Evolutionary conservation across 2,329 filamentous ascomycete species (phyloP), one percentile per base, ranked within the genome.

Genomic region (Trichoderma brevicompactum): DNA sequence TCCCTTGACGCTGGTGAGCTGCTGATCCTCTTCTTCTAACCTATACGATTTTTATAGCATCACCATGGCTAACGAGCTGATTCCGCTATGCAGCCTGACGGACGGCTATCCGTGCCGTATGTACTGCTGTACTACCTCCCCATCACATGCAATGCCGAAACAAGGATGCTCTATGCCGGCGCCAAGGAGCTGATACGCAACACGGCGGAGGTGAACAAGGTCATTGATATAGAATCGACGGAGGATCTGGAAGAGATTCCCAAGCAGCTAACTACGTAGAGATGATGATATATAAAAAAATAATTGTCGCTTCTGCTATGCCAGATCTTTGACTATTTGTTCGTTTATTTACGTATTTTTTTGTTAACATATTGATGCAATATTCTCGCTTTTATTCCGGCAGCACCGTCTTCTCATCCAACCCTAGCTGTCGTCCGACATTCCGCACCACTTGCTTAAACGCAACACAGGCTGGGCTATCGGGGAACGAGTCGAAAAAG

Each of bases 131-230:
- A 96, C 82, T 98, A 97, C 80, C 87, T 98, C 23, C 95, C 95
- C 7, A 90, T 89, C 59, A 97, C 94, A 55, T 95, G 92, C 80
- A 97, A 96, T 76, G 87, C 85, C 70, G 91, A 94, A 74, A 82
- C 91, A 74, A 88, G 92, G 71, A 98, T 98, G 95, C 82, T 95
- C 75, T 99, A 98, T 77, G 95, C 95, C 36, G 91, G 94, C 44
- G 95, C 95, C 49, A 97, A 97, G 79, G 95, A 99, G 80, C 79
- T 98, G 77, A 93, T 98, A 90, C 88, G 94, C 69, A 96, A 92
- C 74, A 96, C 92, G 63, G 92, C 92, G 66, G 93, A 97, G 80
- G 94, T 93, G n/a, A 89, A 90, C 62, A 87, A 87, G 70, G 89
- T 98, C 32, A 86, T 99, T 68, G 94, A 98, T 77, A 87, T 98